Evolutionary conservation across 176 grass and related monocot species (phyloP).

Genomic region (Hyparrhenia diplandra): DNA sequence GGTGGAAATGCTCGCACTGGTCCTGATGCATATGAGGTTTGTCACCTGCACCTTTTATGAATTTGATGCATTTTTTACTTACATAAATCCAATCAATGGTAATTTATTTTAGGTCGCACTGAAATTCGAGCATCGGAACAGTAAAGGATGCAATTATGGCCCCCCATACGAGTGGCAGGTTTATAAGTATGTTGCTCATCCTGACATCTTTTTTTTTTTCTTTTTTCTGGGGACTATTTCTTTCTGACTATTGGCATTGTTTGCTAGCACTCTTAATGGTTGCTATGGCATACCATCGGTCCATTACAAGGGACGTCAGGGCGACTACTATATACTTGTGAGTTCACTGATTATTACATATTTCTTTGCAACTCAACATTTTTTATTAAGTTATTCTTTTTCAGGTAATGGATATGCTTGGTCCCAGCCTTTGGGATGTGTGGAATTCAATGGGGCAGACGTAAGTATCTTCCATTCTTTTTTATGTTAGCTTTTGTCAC

Average conservation of each 20-base stretch:
- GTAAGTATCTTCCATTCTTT: conserved; percentile 43
- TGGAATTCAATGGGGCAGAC: conserved; percentile 87
- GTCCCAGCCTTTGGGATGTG: conserved; percentile 95
- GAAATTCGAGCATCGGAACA: conserved; percentile 87
- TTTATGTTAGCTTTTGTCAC: conserved; percentile 18
- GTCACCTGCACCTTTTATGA: conserved; percentile 7
- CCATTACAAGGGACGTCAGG: conserved; percentile 84
- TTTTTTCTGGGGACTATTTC: conserved; percentile 4
- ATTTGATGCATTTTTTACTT: conserved; percentile 1
- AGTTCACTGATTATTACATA: conserved; percentile 38
- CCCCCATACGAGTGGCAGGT: conserved; percentile 97
- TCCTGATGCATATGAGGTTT: conserved; percentile 89
- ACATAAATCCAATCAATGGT: conserved; percentile 10
- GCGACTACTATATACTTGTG: conserved; percentile 82
- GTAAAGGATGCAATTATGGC: conserved; percentile 92
- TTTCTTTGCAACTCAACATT: conserved; percentile 17
- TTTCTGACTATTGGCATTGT: conserved; percentile 31
- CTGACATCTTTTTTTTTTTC: neutral
- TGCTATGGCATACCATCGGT: conserved; percentile 83
- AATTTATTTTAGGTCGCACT: conserved; percentile 58
- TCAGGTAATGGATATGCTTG: conserved; percentile 98
- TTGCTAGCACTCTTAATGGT: conserved; percentile 66
- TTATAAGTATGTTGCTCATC: conserved; percentile 62
- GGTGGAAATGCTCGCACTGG: conserved; percentile 64
- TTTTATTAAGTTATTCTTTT: conserved; percentile 2